Evolutionary conservation across 1,284 basidiomycete genomes (phyloP).

Genomic region (Polyporus tsugae): DNA sequence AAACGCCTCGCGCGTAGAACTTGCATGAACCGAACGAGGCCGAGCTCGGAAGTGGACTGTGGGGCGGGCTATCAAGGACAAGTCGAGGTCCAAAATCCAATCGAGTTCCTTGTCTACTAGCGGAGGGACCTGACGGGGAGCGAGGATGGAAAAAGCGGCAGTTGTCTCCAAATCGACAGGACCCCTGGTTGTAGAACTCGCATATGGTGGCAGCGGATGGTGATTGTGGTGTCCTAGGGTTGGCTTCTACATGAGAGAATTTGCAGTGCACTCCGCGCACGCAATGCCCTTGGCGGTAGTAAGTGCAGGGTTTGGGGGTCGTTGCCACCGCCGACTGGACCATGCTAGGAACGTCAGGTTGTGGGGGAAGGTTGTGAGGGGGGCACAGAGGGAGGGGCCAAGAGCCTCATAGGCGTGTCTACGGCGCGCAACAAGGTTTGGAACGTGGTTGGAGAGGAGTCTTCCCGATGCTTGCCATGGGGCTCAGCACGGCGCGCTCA

Average conservation of each 20-base stretch:
- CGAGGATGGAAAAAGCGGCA: constrained; percentile 16
- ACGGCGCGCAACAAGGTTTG: not conserved
- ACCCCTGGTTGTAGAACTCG: constrained; percentile 19
- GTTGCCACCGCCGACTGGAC: not conserved
- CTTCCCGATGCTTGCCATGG: not conserved
- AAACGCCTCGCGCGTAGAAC: constrained; percentile 50
- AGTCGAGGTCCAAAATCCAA: not conserved
- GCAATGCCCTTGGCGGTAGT: constrained; percentile 5
- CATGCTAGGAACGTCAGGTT: not conserved
- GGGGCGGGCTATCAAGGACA: not conserved
- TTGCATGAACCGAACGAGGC: constrained; percentile 45
- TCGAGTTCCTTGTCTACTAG: not conserved
- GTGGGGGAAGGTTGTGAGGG: not conserved
- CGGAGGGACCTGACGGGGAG: not conserved
- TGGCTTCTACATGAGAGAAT: not conserved
- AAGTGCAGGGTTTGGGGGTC: not conserved
- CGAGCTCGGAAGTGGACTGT: not conserved
- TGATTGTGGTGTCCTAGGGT: not conserved
- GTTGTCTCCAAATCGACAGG: constrained; percentile 20
- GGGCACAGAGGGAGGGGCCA: not conserved
- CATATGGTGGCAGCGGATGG: not conserved
- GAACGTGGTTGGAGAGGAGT: not conserved
- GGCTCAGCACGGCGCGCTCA: not conserved
- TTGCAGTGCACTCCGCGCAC: constrained; percentile 4
- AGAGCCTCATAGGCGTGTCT: not conserved